A percentile compares a stretch with the other conserved stretches of the same genome.
Evolutionary conservation across 768 basidiomycete genomes (phyloP).

Genomic region (Suillus brevipes): DNA sequence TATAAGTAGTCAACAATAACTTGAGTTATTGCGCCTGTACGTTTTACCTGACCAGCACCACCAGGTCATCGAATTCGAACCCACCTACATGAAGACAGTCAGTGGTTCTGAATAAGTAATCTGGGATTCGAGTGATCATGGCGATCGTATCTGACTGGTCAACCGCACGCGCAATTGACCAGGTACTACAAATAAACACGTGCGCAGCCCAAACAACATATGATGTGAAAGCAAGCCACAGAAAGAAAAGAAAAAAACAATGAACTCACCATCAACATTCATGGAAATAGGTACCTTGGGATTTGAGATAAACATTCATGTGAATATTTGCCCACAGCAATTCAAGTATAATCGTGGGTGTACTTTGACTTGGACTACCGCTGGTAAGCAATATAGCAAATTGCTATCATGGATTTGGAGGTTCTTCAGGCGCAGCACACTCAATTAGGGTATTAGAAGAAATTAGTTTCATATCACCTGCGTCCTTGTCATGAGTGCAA

Average conservation of each 20-base stretch:
- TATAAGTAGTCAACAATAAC: neutral
- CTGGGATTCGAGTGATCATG: neutral
- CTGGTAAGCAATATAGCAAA: neutral
- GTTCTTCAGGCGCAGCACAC: neutral
- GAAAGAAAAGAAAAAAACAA: neutral
- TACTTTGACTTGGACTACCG: neutral
- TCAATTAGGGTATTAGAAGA: neutral
- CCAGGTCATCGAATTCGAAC: neutral
- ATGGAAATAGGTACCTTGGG: neutral
- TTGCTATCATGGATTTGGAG: neutral
- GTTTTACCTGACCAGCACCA: neutral
- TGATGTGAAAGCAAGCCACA: neutral
- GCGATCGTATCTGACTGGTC: neutral
- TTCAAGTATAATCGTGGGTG: no score
- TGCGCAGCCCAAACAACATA: neutral
- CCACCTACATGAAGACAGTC: neutral
- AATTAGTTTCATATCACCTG: neutral
- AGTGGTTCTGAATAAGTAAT: neutral
- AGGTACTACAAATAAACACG: neutral
- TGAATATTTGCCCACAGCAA: neutral
- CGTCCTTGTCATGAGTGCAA: neutral
- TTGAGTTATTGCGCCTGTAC: neutral
- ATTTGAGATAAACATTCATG: neutral
- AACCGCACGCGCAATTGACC: neutral
- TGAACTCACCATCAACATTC: neutral